Base-by-base conservation (phyloP, 129 eudicot genomes). In the Sambucus nigra region DNA sequence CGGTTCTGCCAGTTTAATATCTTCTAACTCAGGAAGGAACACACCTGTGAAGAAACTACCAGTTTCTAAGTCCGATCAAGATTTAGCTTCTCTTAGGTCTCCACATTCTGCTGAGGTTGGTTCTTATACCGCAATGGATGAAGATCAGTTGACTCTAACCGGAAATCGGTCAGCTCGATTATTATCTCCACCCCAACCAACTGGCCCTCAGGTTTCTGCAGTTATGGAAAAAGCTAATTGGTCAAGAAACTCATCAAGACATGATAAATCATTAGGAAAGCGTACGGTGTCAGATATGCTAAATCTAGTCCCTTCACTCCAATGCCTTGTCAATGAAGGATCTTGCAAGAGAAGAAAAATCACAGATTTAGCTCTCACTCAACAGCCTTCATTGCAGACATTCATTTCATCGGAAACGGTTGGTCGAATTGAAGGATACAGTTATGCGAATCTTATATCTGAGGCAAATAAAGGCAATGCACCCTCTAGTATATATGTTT, bases 381-480 rank as follows among this genome's bases (percentile, higher is more conserved):
- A 65, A 11, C 65, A 53, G 55, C 55, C 76, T 62, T 27, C 48
- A 38, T 59, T 70, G 21, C 68, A 41, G 47, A 31, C 65, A 13
- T 55, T 46, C 16, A 41, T 60, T 53, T 68, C 82, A 4, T 24
- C 65, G 17, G 75, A 66, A 24, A 44, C 41, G 25, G 38, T 66
- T 20, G 52, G 68, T 57, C 73, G 54, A 60, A 47, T 61, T 55
- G 87, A 66, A 68, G 69, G 73, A 46, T 76, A 65, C 62, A 73
- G 82, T 73, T 86, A 86, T 19, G 82, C 77, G 47, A 65, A 68
- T 70, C 99, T 92, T 39, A 73, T 92, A 64, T 72, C 89, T 49
- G 85, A 86, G 62, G 96, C 99, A 61, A 86, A 86, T 66, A 92
- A 65, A 65, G 96, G 99, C 50, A 77, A 86, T 42, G 82, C 80